Base-by-base conservation (phyloP, 2,329 filamentous ascomycete genomes). In the Fusarium sacchari region DNA sequence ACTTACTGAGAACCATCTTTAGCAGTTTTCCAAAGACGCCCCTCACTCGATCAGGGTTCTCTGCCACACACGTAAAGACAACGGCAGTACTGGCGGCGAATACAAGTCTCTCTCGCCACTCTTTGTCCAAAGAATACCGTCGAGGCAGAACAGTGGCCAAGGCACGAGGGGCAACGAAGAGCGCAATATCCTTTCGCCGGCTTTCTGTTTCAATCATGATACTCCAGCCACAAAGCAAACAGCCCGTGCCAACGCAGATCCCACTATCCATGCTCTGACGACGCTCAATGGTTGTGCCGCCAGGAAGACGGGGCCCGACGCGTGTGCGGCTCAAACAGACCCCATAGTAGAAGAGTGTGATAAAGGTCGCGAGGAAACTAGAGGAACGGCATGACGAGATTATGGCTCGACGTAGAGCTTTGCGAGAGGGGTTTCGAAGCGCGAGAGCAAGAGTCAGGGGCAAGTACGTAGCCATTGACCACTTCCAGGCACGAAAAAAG, bases 91-190 rank as follows among this genome's bases (percentile, higher is more conserved):
- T 93, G 49, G 87, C 79, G 1, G 92, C 90, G 81, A 95, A 95
- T 3, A 87, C 88, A 36, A 89, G 69, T 42, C 86, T 90, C 84
- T 94, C 92, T 58, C 88, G 85, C 90, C 90, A 92, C 84, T 92
- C 88, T 81, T 91, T 87, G 77, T 90, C 83, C 66, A 81, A 76
- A 6, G 81, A 79, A 80, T 96, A 97, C 44, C 88, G 86, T 68
- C 94, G 85, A 12, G 94, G 94, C 22, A 97, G 82, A 69, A 95
- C 80, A 1, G 92, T 94, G 14, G 92, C 93, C 71, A 94, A 84
- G 20, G 94, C 94, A 71, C 94, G 87, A 0, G 94, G 94, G 26
- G 93, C 90, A 47, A 96, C 94, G 80, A 97, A 97, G 43, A 96
- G 86, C 14, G 92, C 89, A 79, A 97, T 88, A 78, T 97, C 94